Evolutionary conservation across 1,284 basidiomycete species (phyloP).

Genomic region (Malassezia globosa): DNA sequence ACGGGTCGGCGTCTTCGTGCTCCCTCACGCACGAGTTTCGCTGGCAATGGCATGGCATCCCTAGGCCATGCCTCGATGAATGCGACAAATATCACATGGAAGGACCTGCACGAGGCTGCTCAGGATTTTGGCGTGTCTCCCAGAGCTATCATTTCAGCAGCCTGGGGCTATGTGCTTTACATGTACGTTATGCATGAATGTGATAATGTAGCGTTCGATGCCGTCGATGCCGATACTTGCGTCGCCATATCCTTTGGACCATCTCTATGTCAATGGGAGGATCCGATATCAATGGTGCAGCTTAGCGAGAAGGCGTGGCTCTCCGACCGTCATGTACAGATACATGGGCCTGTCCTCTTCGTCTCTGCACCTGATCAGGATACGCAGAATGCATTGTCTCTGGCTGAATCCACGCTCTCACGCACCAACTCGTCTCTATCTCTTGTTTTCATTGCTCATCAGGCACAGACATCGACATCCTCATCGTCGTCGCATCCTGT

Average conservation of each 20-base stretch:
- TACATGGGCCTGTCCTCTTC: not conserved
- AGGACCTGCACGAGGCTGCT: not conserved
- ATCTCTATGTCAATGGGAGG: not conserved
- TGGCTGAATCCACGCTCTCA: not conserved
- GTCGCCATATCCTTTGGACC: not conserved
- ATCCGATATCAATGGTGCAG: not conserved
- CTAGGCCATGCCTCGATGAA: not conserved
- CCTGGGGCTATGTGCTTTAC: conserved; percentile 4
- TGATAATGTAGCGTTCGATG: conserved; percentile 4
- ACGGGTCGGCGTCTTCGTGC: conserved; percentile 25
- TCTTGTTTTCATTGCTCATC: not conserved
- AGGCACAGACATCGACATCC: not conserved
- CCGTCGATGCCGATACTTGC: not conserved
- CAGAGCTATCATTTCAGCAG: not conserved
- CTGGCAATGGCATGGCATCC: not conserved
- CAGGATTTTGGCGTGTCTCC: not conserved
- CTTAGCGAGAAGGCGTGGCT: not conserved
- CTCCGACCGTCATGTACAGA: not conserved
- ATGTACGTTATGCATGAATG: conserved; percentile 14
- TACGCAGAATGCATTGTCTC: not conserved
- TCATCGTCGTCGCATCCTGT: not conserved
- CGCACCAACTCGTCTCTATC: not conserved
- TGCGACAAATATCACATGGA: not conserved
- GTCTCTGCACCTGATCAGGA: not conserved
- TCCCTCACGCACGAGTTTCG: conserved; percentile 4